These are phyloP conservation scores for Malus hybrid DNA, from an alignment of 331 rosid species.

Conservation along the genomic window DNA sequence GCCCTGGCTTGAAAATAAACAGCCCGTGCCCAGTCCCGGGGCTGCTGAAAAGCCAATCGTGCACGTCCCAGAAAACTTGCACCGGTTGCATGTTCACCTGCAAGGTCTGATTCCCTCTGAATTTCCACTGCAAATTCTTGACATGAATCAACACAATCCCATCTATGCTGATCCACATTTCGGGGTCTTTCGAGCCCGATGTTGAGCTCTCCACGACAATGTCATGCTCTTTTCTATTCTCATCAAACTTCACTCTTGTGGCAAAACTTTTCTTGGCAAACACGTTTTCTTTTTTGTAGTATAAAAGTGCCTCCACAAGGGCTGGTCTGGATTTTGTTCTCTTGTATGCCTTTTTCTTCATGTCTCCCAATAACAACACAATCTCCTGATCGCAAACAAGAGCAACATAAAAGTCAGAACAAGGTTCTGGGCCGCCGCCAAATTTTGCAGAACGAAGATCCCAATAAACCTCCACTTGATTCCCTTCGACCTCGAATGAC, in stretches of 20 bases:
- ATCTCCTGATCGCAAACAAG: constrained; percentile 59
- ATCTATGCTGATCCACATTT: constrained; percentile 77
- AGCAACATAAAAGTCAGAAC: constrained; percentile 56
- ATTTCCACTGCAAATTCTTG: constrained; percentile 79
- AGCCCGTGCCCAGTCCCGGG: constrained; percentile 60
- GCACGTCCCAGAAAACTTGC: constrained; percentile 76
- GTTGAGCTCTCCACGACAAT: constrained; percentile 72
- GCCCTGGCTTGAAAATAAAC: constrained; percentile 66
- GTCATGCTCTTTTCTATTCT: constrained; percentile 46
- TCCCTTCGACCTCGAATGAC: constrained; percentile 43
- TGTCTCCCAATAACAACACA: constrained; percentile 58
- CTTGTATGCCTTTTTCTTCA: constrained; percentile 63
- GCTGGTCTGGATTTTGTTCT: constrained; percentile 59
- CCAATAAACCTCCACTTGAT: constrained; percentile 56
- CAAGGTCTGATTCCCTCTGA: constrained; percentile 72
- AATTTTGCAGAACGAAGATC: constrained; percentile 67
- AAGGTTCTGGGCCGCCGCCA: constrained; percentile 50
- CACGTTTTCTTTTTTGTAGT: constrained; percentile 63
- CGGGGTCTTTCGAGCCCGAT: constrained; percentile 49
- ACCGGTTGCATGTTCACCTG: constrained; percentile 49
- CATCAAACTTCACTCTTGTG: constrained; percentile 55
- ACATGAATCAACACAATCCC: constrained; percentile 71
- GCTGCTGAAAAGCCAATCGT: constrained; percentile 62
- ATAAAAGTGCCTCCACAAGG: constrained; percentile 34
- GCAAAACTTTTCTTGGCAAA: constrained; percentile 63